Evolutionary conservation across 1,139 yeast genomes (phyloP), one percentile per base, ranked within the genome.

Genomic region (Hanseniaspora uvarum): DNA sequence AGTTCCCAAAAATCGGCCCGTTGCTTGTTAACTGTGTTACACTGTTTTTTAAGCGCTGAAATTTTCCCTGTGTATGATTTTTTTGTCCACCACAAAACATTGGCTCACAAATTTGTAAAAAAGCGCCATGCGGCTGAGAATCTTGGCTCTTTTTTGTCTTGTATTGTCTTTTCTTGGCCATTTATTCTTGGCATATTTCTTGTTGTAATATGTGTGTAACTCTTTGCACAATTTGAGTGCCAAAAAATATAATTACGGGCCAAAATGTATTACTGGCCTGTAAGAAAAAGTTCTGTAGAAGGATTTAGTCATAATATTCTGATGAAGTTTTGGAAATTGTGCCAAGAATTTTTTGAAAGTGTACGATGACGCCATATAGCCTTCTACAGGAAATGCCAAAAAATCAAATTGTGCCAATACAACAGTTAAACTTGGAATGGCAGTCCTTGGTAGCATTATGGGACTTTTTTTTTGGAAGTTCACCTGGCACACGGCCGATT

Each of bases 71-170:
- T n/a, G n/a, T n/a, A n/a, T n/a, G n/a, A n/a, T n/a, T n/a, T n/a
- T n/a, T n/a, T n/a, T n/a, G n/a, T n/a, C n/a, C n/a, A n/a, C n/a
- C n/a, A n/a, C n/a, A n/a, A n/a, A n/a, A n/a, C n/a, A n/a, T 28
- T 28, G 31, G 31, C 31, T 28, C 8, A 10, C 31, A 12, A 10
- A 4, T 28, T 28, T 28, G 7, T 10, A 3, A 28, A 47, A 47
- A 47, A 26, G 52, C 7, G 52, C 52, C 52, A 38, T 47, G 45
- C 52, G 52, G 52, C 52, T 47, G 44, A 30, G 3, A 19, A 30
- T 47, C 39, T 31, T 47, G 52, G 52, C 52, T 16, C 45, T 19
- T 47, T 47, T 46, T 34, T 38, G 8, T 12, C 7, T 8, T 23
- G 18, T 38, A 21, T 12, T 39, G 11, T 24, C 24, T 14, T 39